These are phyloP conservation scores for Nicotiana tabacum DNA, from an alignment of 257 asterid species.

Conservation along the genomic window DNA sequence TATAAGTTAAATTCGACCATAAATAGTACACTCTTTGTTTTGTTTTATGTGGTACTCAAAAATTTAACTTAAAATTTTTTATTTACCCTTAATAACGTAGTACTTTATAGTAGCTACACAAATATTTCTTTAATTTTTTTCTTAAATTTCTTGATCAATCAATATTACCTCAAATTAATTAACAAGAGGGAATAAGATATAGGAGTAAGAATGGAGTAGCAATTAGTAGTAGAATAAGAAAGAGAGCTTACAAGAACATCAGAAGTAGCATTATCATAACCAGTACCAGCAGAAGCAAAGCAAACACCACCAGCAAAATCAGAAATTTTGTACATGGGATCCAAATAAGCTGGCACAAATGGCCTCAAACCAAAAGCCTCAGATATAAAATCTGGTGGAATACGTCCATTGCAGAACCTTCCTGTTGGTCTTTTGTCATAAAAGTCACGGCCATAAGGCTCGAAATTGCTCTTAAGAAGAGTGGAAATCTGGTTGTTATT, in stretches of 20 bases:
- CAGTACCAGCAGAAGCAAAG: conserved; percentile 94
- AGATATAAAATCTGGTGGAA: conserved; percentile 81
- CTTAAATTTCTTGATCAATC: too few species aligned
- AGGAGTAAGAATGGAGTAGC: background rate
- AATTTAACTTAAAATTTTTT: too few species aligned
- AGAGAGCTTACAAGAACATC: conserved; percentile 57
- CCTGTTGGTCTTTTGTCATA: conserved; percentile 74
- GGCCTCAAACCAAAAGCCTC: conserved; percentile 78
- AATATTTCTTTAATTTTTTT: too few species aligned
- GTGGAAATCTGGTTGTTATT: conserved; percentile 78
- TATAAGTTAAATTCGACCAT: too few species aligned
- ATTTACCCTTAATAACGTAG: too few species aligned
- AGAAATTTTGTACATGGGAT: conserved; percentile 51
- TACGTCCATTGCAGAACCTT: conserved; percentile 75
- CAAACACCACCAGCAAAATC: conserved; percentile 85
- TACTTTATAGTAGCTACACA: too few species aligned
- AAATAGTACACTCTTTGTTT: too few species aligned
- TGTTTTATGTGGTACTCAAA: too few species aligned
- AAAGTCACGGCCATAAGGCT: conserved; percentile 91
- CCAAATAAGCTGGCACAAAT: conserved; percentile 85
- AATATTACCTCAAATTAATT: too few species aligned
- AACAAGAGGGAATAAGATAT: too few species aligned
- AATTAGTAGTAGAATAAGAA: background rate
- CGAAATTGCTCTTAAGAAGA: conserved; percentile 69
- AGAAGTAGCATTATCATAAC: conserved; percentile 74